Conservation (phyloP, 371 early-diverging fungal species). For the Mucor piriformis region DNA sequence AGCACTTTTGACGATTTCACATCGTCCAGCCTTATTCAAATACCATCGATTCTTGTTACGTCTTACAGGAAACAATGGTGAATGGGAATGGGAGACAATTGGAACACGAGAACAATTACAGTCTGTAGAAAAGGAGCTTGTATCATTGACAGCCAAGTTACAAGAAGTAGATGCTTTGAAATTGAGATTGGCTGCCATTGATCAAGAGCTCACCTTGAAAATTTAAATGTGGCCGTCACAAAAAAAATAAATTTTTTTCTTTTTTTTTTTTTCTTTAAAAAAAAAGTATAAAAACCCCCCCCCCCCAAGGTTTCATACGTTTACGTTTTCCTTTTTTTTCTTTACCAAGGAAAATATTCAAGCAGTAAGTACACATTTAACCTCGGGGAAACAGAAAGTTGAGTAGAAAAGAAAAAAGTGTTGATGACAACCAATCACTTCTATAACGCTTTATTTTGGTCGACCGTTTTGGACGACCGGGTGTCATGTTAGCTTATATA, state of each 20-base stretch:
- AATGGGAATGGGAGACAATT: conserved; percentile 79
- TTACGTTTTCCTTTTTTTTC: neutral
- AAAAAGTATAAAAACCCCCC: neutral
- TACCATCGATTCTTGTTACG: conserved; percentile 82
- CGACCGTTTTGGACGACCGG: conserved; percentile 37
- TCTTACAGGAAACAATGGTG: conserved; percentile 73
- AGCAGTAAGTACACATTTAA: conserved; percentile 12
- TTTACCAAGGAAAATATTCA: neutral
- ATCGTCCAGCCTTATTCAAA: conserved; percentile 86
- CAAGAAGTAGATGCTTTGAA: conserved; percentile 73
- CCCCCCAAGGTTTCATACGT: neutral
- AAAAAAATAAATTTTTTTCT: conserved; percentile 10
- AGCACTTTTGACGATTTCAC: conserved; percentile 86
- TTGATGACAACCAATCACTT: conserved; percentile 32
- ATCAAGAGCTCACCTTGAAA: conserved; percentile 60
- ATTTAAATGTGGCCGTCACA: conserved; percentile 1
- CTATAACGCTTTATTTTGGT: conserved; percentile 37
- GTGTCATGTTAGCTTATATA: conserved; percentile 36
- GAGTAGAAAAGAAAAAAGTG: conserved; percentile 5
- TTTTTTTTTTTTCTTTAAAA: neutral
- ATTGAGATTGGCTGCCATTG: conserved; percentile 69
- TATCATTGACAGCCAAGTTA: conserved; percentile 71
- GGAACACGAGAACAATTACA: conserved; percentile 77
- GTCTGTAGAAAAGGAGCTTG: conserved; percentile 84
- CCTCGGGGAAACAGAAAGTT: neutral